Evolutionary conservation across 352 stramenopile species (phyloP).

Genomic region (Peronospora destructor): DNA sequence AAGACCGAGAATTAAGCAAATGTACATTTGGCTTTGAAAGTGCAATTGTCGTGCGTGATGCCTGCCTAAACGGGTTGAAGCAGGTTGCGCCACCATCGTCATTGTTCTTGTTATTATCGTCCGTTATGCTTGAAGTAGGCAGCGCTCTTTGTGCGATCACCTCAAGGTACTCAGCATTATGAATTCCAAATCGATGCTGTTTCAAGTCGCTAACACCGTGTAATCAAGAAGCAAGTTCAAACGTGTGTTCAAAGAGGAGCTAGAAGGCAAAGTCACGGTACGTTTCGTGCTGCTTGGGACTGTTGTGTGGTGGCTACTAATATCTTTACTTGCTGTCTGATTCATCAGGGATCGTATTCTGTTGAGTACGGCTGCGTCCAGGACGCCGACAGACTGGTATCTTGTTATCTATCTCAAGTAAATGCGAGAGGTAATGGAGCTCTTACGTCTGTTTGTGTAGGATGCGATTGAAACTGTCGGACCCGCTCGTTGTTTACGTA

Average conservation of each 20-base stretch:
- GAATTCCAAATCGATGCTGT: conserved; percentile 75
- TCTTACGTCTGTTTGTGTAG: conserved; percentile 18
- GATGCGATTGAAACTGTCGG: conserved; percentile 88
- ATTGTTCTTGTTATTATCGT: conserved; percentile 4
- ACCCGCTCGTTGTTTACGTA: conserved; percentile 89
- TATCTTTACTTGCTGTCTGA: background rate
- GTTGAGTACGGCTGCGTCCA: conserved; percentile 84
- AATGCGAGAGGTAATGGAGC: background rate
- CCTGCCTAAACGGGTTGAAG: conserved; percentile 3
- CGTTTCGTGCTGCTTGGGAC: background rate
- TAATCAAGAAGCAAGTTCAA: conserved; percentile 37
- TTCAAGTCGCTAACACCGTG: too few relatives aligned
- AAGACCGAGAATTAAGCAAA: background rate
- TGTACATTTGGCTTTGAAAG: conserved; percentile 6
- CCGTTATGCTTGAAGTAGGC: conserved; percentile 17
- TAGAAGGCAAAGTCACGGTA: conserved; percentile 30
- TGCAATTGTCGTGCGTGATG: conserved; percentile 7
- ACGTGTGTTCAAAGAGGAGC: conserved; percentile 82
- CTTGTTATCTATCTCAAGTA: conserved; percentile 5
- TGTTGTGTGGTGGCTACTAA: background rate
- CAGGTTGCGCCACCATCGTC: too few relatives aligned
- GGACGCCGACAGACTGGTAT: conserved; percentile 81
- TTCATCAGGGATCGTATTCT: conserved; percentile 27
- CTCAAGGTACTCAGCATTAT: conserved; percentile 84
- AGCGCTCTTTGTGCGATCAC: conserved; percentile 56